A percentile compares a stretch with the other conserved stretches of the same genome.
phyloP scores from a whole-genome alignment of 768 basidiomycete genomes.

The Boletus vinaceobasis region DNA sequence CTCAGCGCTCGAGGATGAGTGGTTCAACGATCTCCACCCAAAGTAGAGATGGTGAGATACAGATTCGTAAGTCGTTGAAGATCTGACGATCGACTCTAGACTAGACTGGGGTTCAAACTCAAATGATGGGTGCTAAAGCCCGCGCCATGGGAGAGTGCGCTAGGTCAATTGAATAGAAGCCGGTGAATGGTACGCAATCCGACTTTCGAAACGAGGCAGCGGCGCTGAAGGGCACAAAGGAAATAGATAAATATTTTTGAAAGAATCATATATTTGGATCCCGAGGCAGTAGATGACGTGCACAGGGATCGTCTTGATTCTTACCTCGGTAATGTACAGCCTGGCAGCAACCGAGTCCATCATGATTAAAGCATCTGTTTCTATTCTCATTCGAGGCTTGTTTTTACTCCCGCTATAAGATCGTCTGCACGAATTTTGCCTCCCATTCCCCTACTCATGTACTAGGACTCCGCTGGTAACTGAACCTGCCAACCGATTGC shows the following conservation, averaged over 20 bases:
- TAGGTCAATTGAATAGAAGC: too few species aligned
- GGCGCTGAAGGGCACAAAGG: slow-evolving; percentile 6
- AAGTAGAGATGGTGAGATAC: neutral
- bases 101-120: slow-evolving; percentile 5
- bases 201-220: slow-evolving; percentile 40
- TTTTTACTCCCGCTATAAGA: neutral
- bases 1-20: slow-evolving; percentile 23
- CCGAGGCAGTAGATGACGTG: neutral
- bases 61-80: neutral
- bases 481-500: neutral
- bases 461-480: neutral
- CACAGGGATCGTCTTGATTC: neutral
- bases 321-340: slow-evolving; percentile 3
- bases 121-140: neutral
- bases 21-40: slow-evolving; percentile 43
- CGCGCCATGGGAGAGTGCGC: slow-evolving; percentile 9
- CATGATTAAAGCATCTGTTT: neutral
- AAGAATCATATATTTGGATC: neutral
- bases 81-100: neutral
- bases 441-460: neutral
- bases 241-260: neutral
- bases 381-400: neutral
- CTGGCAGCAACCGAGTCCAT: slow-evolving; percentile 4
- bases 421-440: neutral
- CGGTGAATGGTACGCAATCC: slow-evolving; percentile 33